Conservation (phyloP, 345 rosid species). For the Psidium friedrichsthalianum region DNA sequence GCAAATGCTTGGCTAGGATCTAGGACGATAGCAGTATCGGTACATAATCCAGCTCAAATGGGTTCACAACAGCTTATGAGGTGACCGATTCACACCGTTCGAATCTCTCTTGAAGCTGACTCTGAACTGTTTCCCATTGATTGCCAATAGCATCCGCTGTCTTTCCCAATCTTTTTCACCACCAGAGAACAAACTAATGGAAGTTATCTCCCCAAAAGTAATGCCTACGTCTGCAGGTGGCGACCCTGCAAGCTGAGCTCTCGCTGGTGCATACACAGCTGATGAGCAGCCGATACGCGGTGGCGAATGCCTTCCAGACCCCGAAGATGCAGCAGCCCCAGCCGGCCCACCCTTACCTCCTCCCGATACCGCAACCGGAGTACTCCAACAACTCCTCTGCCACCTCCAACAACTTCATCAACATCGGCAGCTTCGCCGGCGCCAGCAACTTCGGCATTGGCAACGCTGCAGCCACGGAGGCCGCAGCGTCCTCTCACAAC, state of each 20-base stretch:
- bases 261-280: constrained; percentile 72
- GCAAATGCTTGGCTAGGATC: background rate
- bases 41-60: background rate
- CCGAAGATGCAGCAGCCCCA: constrained; percentile 33
- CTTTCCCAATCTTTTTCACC: background rate
- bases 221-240: constrained; percentile 34
- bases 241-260: constrained; percentile 73
- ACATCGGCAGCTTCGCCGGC: constrained; percentile 32
- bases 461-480: constrained; percentile 32
- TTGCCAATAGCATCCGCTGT: background rate
- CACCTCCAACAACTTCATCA: constrained; percentile 29
- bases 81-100: background rate
- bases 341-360: constrained; percentile 25
- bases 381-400: constrained; percentile 93
- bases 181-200: background rate
- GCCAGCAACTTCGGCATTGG: constrained; percentile 31
- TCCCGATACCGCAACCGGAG: constrained; percentile 54
- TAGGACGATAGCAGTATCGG: background rate
- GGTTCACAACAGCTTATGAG: background rate
- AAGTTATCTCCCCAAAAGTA: background rate
- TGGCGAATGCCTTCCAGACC: constrained; percentile 56
- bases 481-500: constrained; percentile 41
- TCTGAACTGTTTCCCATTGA: background rate
- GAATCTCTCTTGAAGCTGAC: background rate
- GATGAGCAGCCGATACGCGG: constrained; percentile 56